A percentile compares a stretch with the other conserved stretches of the same genome.
These are phyloP conservation scores for Solidago caesia DNA, from an alignment of 129 eudicot species.

Conservation along the genomic window DNA sequence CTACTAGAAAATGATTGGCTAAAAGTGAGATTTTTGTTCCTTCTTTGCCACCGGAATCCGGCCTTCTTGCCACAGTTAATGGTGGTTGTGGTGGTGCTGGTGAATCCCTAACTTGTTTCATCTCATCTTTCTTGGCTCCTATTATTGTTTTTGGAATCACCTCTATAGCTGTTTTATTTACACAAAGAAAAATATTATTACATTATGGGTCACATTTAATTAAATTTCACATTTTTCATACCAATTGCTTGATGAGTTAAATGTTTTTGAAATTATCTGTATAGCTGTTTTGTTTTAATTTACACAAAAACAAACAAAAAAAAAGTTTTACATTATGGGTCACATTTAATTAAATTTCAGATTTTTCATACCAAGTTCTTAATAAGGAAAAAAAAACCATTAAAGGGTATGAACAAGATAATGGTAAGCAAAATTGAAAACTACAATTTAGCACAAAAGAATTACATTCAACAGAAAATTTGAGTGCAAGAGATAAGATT, in stretches of 20 bases:
- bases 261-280: constrained; percentile 28
- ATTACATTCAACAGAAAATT: background rate
- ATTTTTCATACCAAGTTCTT: background rate
- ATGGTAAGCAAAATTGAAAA: background rate
- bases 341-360: background rate
- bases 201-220: constrained; percentile 9
- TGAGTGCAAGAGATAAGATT: constrained; percentile 24
- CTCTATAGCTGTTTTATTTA: constrained; percentile 41
- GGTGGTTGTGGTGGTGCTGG: constrained; percentile 31
- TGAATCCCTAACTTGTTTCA: constrained; percentile 25
- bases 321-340: constrained; percentile 8
- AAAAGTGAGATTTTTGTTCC: constrained; percentile 72
- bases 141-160: constrained; percentile 37
- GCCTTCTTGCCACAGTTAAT: constrained; percentile 66
- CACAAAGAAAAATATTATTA: background rate
- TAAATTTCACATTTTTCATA: background rate
- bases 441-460: constrained; percentile 7
- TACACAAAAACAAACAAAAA: background rate
- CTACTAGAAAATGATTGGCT: constrained; percentile 84
- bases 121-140: constrained; percentile 47
- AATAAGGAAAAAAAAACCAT: too few relatives aligned
- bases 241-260: too few relatives aligned
- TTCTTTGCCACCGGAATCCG: constrained; percentile 85
- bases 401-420: background rate
- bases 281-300: constrained; percentile 39